Conservation (phyloP, 2,329 filamentous ascomycete species). For the Domatiomyces catenatus region DNA sequence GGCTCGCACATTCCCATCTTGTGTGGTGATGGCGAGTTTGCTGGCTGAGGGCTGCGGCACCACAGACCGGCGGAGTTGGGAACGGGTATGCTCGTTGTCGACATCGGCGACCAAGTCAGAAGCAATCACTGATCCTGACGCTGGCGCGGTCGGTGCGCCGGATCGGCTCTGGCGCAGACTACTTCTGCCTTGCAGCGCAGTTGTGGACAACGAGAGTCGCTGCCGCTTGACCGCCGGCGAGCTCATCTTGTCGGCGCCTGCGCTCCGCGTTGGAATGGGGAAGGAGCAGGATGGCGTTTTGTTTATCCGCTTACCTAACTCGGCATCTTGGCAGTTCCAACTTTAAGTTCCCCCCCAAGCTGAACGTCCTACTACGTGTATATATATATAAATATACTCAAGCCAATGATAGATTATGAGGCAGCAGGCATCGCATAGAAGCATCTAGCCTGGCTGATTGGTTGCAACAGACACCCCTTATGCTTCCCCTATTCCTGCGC, state of each 20-base stretch:
- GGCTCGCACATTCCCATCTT: constrained; percentile 67
- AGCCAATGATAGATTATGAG: too few relatives aligned
- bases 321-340: neutral
- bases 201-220: constrained; percentile 13
- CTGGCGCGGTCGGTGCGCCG: constrained; percentile 10
- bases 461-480: too few relatives aligned
- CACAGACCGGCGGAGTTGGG: constrained; percentile 21
- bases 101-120: constrained; percentile 44
- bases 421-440: too few relatives aligned
- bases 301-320: neutral
- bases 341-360: too few relatives aligned
- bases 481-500: too few relatives aligned
- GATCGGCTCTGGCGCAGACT: constrained; percentile 11
- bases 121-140: constrained; percentile 3
- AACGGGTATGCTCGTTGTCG: constrained; percentile 26
- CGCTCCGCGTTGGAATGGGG: neutral
- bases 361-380: too few relatives aligned
- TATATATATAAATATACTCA: too few relatives aligned
- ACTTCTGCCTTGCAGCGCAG: constrained; percentile 13
- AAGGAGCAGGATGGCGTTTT: neutral
- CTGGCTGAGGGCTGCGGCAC: constrained; percentile 25
- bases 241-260: constrained; percentile 6
- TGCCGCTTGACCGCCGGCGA: constrained; percentile 15
- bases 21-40: constrained; percentile 23
- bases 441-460: too few relatives aligned